Evolutionary conservation across 169 alveolate genomes (phyloP).

Genomic region (Eimeria brunetti): DNA sequence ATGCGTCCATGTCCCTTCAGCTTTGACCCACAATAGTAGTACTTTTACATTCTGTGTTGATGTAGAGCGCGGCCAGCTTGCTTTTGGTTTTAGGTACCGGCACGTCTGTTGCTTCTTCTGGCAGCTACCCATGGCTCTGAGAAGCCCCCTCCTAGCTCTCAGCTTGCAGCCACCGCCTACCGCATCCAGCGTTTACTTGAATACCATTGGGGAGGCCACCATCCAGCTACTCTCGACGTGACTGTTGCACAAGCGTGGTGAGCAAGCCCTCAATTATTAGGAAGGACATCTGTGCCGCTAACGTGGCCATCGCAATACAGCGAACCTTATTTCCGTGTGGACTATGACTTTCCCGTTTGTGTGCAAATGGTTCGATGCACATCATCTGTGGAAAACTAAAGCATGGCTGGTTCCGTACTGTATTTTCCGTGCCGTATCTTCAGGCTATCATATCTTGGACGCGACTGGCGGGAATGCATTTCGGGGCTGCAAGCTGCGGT

Average conservation of each 20-base stretch:
- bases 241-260: slow-evolving; percentile 71
- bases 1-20: not conserved
- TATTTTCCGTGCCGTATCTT: not conserved
- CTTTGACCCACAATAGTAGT: not conserved
- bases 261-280: not conserved
- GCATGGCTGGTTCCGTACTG: not conserved
- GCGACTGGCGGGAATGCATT: slow-evolving; percentile 56
- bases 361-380: not conserved
- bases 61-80: not conserved
- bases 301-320: not conserved
- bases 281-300: not conserved
- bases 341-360: not conserved
- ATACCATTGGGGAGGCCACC: slow-evolving; percentile 75
- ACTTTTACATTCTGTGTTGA: not conserved
- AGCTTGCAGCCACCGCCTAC: slow-evolving; percentile 14
- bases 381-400: not conserved
- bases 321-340: not conserved
- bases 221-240: slow-evolving; percentile 62
- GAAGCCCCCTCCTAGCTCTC: slow-evolving; percentile 71
- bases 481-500: slow-evolving; percentile 66
- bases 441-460: slow-evolving; percentile 61
- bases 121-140: slow-evolving; percentile 63
- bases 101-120: slow-evolving; percentile 38
- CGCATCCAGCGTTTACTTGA: slow-evolving; percentile 30
- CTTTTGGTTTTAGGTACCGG: slow-evolving; percentile 51